Percentiles rank a stretch among this genome's conserved stretches.
phyloP scores from a whole-genome alignment of 495 filamentous ascomycete species.

The Tuber aestivum region DNA sequence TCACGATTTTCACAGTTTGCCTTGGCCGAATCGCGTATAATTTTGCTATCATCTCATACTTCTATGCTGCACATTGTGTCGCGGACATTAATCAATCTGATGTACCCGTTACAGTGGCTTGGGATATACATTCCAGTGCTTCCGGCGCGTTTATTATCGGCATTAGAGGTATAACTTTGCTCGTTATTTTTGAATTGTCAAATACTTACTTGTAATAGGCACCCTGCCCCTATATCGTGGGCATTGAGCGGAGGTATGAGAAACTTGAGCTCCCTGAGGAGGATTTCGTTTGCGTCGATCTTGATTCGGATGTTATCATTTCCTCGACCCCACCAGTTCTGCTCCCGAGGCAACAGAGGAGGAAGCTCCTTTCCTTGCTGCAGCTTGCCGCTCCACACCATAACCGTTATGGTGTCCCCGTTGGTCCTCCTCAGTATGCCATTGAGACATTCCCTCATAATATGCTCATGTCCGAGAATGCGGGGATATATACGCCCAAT shows the following conservation, averaged over 20 bases:
- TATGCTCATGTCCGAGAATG: constrained; percentile 78
- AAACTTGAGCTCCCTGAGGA: constrained; percentile 89
- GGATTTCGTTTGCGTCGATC: constrained; percentile 89
- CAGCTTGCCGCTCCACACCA: constrained; percentile 88
- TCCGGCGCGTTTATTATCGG: constrained; percentile 78
- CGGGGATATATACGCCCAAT: constrained; percentile 65
- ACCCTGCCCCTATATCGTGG: constrained; percentile 94
- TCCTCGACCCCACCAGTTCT: constrained; percentile 64
- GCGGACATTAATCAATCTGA: constrained; percentile 69
- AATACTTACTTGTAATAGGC: constrained; percentile 46
- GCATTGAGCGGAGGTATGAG: constrained; percentile 89
- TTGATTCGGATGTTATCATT: constrained; percentile 84
- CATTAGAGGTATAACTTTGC: constrained; percentile 54
- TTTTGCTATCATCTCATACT: constrained; percentile 89
- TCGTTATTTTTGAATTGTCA: constrained; percentile 11
- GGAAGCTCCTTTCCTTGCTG: constrained; percentile 80
- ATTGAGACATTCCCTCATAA: constrained; percentile 88
- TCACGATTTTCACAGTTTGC: constrained; percentile 54
- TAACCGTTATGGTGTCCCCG: constrained; percentile 74
- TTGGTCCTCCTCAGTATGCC: constrained; percentile 87
- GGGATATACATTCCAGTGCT: constrained; percentile 90
- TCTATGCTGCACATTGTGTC: constrained; percentile 92
- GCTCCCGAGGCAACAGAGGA: constrained; percentile 79
- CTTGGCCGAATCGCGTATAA: constrained; percentile 88
- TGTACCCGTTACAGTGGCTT: constrained; percentile 88